These are phyloP conservation scores for Pascua sp. DNA, from an alignment of 1,284 basidiomycete species.

Conservation along the genomic window DNA sequence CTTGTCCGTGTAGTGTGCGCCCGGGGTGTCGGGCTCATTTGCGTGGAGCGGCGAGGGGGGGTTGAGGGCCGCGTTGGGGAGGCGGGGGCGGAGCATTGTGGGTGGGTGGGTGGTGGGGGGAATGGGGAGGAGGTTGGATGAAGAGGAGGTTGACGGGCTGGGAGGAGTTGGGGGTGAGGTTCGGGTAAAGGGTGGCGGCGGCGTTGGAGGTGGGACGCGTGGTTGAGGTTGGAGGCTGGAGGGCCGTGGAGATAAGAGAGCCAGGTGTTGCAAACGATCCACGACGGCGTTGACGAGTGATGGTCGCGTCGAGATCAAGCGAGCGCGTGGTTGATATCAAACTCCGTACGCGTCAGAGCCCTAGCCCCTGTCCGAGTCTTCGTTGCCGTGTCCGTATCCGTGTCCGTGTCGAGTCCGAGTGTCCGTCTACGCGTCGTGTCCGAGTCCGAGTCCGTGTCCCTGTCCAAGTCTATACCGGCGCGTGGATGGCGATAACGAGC, in stretches of 20 bases:
- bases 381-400: too few species aligned
- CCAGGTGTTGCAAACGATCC: too few species aligned
- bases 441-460: too few species aligned
- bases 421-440: too few species aligned
- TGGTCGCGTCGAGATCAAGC: background rate
- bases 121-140: background rate
- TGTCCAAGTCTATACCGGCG: too few species aligned
- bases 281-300: too few species aligned
- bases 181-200: background rate
- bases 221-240: background rate
- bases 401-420: too few species aligned
- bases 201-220: background rate
- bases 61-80: background rate
- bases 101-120: background rate
- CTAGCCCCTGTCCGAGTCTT: too few species aligned
- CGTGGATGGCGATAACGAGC: too few species aligned
- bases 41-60: background rate
- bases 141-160: background rate
- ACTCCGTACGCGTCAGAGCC: background rate
- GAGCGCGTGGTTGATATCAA: too few species aligned
- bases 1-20: slow-evolving; percentile 14
- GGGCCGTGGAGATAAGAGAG: too few species aligned
- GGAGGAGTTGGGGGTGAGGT: background rate
- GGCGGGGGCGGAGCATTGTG: slow-evolving; percentile 6
- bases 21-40: slow-evolving; percentile 17